A percentile compares a stretch with the other conserved stretches of the same genome.
Evolutionary conservation across 352 stramenopile species (phyloP).

Genomic region (Phytophthora pinifolia): DNA sequence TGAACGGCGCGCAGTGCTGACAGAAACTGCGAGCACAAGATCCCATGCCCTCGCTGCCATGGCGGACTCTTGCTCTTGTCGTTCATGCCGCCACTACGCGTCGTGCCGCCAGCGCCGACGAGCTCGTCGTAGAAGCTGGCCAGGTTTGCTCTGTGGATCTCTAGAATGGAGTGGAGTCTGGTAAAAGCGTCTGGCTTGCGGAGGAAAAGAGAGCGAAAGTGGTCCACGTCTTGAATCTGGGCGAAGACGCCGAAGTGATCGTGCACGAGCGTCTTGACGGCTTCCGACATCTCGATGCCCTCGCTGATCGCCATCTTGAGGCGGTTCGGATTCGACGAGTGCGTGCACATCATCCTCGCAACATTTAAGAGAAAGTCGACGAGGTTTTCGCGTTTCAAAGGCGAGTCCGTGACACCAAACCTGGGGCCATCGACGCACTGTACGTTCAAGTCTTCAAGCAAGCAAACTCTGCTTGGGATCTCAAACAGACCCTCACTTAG

Average conservation of each 20-base stretch:
- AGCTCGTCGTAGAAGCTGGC: constrained; percentile 47
- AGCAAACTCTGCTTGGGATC: constrained; percentile 42
- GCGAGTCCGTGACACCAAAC: constrained; percentile 49
- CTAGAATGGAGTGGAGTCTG: constrained; percentile 31
- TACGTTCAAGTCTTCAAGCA: constrained; percentile 71
- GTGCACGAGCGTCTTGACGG: constrained; percentile 45
- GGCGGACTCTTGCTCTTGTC: constrained; percentile 10
- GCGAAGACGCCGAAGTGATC: constrained; percentile 62
- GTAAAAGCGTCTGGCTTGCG: constrained; percentile 9
- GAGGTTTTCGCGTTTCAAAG: constrained; percentile 47
- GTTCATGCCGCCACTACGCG: constrained; percentile 16
- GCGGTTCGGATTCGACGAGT: constrained; percentile 34
- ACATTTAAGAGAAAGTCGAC: constrained; percentile 52
- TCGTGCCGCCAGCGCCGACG: constrained; percentile 6
- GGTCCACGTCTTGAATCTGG: constrained; percentile 59
- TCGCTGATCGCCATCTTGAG: constrained; percentile 46
- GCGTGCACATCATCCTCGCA: constrained; percentile 46
- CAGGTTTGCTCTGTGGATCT: constrained; percentile 34
- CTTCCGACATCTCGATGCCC: constrained; percentile 61
- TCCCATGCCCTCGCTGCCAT: constrained; percentile 11
- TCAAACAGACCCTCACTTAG: constrained; percentile 41
- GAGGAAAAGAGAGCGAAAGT: constrained; percentile 66
- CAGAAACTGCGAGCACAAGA: constrained; percentile 40
- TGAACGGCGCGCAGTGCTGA: constrained; percentile 29
- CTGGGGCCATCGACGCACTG: constrained; percentile 43